A percentile compares a stretch with the other conserved stretches of the same genome.
Conservation (phyloP, 139 green algal species). For the Pseudopediastrum boryanum region DNA sequence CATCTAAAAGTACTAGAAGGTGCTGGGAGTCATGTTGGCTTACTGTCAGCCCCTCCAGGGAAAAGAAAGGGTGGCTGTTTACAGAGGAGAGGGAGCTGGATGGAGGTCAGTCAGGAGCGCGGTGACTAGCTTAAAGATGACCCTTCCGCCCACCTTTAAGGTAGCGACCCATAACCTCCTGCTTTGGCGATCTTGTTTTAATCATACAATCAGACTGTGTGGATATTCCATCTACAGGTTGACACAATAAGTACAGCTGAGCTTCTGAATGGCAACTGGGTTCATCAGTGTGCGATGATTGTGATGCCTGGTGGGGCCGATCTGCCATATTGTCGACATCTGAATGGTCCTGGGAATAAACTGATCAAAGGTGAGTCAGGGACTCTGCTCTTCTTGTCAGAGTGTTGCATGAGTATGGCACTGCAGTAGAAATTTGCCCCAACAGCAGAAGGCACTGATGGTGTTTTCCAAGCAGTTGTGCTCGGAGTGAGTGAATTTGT, state of each 20-base stretch:
- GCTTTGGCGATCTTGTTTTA: background rate
- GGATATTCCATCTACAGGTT: conserved; percentile 36
- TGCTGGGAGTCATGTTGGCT: no score
- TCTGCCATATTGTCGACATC: conserved; percentile 73
- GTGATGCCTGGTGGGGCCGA: conserved; percentile 80
- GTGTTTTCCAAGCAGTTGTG: no score
- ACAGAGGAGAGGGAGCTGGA: conserved; percentile 64
- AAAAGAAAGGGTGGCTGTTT: conserved; percentile 53
- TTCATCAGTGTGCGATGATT: conserved; percentile 43
- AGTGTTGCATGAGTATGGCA: background rate
- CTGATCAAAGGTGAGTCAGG: conserved; percentile 56
- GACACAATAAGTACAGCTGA: conserved; percentile 39
- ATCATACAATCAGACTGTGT: background rate
- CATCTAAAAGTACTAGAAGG: no score
- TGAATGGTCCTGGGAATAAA: conserved; percentile 72
- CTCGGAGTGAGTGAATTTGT: no score
- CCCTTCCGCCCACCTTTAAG: conserved; percentile 26
- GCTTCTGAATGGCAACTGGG: conserved; percentile 63
- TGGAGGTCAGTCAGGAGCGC: conserved; percentile 45
- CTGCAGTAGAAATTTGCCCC: background rate
- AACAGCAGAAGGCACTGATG: no score
- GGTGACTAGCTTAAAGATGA: conserved; percentile 30
- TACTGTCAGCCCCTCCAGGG: no score
- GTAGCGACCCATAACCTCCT: background rate
- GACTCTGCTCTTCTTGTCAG: background rate